Base-by-base conservation (phyloP, 768 basidiomycete species). In the Trametes coccinea region DNA sequence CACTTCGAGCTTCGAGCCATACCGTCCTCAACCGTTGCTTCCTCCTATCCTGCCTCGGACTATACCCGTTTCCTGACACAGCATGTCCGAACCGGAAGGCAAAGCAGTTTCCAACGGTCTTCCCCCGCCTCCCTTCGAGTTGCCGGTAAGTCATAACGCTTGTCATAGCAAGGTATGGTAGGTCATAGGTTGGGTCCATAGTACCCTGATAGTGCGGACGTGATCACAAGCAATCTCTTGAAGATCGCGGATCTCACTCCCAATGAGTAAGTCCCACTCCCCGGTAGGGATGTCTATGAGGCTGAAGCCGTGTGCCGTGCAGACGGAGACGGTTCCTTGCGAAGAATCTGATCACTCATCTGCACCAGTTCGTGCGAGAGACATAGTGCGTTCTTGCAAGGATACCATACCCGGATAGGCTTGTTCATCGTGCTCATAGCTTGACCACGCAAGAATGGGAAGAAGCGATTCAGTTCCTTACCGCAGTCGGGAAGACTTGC, bases 401-500 rank as follows among this genome's bases (percentile, higher is more conserved):
- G n/a, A 1, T 6, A 44, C 57, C 5, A 17, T 30, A 46, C 30
- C 5, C 40, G 8, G 50, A 16, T 29, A n/a, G n/a, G 5, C 6
- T 13, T 3, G 10, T 34, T 52, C 16, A 63, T 6, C 39, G 30
- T 30, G 48, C 1, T 31, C 16, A 8, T 44, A 83, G 82, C 59
- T 73, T 94, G 53, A 91, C 92, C 16, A 89, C 85, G 1, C 88
- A 93, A 2, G 93, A 95, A 77, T 95, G 93, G 93, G 87, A 87
- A 88, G 72, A 80, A 16, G 79, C 90, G 1, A 87, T 95, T 67
- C 72, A 89, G 59, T 95, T 95, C 74, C 75, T 95, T 60, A 95
- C 92, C 0, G 77, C 78, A 7, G 82, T 81, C 0, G 93, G 93
- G 6, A 79, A 95, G 73, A 90, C 75, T 61, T 92, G 86, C 72